Percentiles rank a stretch among this genome's conserved stretches.
These are phyloP conservation scores for Clitoria ternatea DNA, from an alignment of 306 rosid species.

Conservation along the genomic window DNA sequence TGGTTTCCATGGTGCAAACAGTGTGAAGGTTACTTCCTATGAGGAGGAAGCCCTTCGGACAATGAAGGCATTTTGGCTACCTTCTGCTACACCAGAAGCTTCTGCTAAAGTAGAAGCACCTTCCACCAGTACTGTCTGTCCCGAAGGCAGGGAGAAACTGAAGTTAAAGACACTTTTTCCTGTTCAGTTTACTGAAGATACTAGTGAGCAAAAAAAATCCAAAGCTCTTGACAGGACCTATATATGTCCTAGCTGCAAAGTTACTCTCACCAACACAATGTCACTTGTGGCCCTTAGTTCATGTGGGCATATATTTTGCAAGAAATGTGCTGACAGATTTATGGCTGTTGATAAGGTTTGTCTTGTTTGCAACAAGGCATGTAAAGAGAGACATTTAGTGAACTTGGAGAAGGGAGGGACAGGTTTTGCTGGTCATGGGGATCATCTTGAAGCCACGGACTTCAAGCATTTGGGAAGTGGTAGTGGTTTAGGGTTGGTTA, in stretches of 20 bases:
- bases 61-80: conserved; percentile 99
- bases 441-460: conserved; percentile 85
- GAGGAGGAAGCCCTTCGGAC: conserved; percentile 98
- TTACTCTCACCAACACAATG: conserved; percentile 72
- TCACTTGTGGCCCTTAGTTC: conserved; percentile 87
- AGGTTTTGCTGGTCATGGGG: conserved; percentile 82
- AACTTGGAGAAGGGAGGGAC: conserved; percentile 87
- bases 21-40: conserved; percentile 95
- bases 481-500: conserved; percentile 84
- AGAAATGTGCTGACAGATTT: conserved; percentile 89
- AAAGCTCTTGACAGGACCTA: conserved; percentile 55
- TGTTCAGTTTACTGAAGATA: conserved; percentile 75
- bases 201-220: conserved; percentile 54
- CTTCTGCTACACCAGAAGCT: conserved; percentile 93
- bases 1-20: conserved; percentile 95
- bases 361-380: conserved; percentile 79
- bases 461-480: conserved; percentile 99
- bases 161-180: conserved; percentile 85
- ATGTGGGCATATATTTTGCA: conserved; percentile 92
- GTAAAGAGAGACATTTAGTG: conserved; percentile 80
- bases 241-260: conserved; percentile 95
- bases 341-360: conserved; percentile 89
- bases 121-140: conserved; percentile 65
- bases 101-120: conserved; percentile 77
- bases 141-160: conserved; percentile 85